These are phyloP conservation scores for Talaromyces rugulosus DNA, from an alignment of 2,329 filamentous ascomycete genomes.

Conservation along the genomic window DNA sequence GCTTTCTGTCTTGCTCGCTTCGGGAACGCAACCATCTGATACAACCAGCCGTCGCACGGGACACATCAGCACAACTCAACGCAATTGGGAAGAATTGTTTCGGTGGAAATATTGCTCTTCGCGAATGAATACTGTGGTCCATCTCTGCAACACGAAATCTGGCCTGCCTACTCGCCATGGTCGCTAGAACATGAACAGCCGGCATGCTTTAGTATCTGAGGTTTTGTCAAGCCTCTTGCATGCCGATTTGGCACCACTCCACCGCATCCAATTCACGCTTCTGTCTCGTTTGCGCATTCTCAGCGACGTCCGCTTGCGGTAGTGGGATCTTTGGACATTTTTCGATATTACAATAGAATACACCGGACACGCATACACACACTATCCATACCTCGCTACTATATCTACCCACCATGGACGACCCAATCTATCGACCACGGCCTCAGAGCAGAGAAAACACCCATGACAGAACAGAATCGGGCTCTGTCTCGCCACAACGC, in stretches of 20 bases:
- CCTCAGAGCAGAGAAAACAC: slow-evolving; percentile 17
- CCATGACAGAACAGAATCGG: slow-evolving; percentile 21
- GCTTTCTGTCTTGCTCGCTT: no score
- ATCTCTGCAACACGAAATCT: neutral
- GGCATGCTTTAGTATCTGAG: neutral
- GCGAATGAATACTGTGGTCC: neutral
- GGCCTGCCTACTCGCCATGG: neutral
- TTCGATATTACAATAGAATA: neutral
- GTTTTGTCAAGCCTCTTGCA: neutral
- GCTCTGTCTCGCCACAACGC: slow-evolving; percentile 20
- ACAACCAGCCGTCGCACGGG: neutral
- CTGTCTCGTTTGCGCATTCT: neutral
- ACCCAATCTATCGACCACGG: slow-evolving; percentile 3
- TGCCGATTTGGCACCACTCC: neutral
- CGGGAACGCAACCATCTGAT: no score
- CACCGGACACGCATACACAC: neutral
- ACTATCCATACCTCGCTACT: neutral
- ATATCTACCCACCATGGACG: slow-evolving; percentile 7
- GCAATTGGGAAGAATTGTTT: neutral
- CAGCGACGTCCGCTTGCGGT: neutral
- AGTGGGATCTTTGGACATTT: neutral
- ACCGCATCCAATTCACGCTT: neutral
- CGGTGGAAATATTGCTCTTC: neutral
- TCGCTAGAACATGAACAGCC: neutral
- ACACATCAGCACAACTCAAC: neutral